Conservation (phyloP, 768 basidiomycete genomes). For the Lactarius deliciosus region DNA sequence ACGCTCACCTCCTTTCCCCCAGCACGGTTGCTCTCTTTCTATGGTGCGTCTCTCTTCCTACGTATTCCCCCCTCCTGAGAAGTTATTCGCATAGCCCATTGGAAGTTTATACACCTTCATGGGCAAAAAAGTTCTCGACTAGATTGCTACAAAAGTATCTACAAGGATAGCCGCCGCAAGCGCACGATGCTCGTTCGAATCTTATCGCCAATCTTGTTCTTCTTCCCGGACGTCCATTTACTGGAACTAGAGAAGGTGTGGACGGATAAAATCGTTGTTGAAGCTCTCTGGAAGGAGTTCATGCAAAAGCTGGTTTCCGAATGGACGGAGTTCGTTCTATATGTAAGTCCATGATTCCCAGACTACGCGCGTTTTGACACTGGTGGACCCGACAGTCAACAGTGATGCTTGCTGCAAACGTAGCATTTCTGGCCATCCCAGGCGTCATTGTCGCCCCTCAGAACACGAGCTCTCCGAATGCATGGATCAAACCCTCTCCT, state of each 20-base stretch:
- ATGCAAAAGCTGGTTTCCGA: constrained; percentile 21
- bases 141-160: constrained; percentile 17
- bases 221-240: constrained; percentile 19
- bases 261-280: constrained; percentile 14
- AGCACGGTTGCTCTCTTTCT: constrained; percentile 19
- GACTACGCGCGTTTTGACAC: background rate
- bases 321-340: constrained; percentile 22
- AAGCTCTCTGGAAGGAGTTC: constrained; percentile 15
- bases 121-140: constrained; percentile 17
- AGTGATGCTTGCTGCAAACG: constrained; percentile 38
- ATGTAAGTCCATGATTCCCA: background rate
- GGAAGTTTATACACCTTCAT: constrained; percentile 22
- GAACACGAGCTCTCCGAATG: background rate
- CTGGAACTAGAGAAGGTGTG: constrained; percentile 21
- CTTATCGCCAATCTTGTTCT: constrained; percentile 17
- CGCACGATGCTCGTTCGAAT: constrained; percentile 5
- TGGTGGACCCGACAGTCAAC: constrained; percentile 32
- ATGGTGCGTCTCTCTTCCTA: background rate
- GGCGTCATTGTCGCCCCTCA: constrained; percentile 30
- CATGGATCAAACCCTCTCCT: constrained; percentile 38
- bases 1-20: background rate
- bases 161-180: background rate
- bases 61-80: background rate
- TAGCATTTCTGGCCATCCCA: constrained; percentile 39
- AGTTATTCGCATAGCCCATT: background rate